phyloP scores from a whole-genome alignment of 257 asterid genomes.

The Primulina tabacum region DNA sequence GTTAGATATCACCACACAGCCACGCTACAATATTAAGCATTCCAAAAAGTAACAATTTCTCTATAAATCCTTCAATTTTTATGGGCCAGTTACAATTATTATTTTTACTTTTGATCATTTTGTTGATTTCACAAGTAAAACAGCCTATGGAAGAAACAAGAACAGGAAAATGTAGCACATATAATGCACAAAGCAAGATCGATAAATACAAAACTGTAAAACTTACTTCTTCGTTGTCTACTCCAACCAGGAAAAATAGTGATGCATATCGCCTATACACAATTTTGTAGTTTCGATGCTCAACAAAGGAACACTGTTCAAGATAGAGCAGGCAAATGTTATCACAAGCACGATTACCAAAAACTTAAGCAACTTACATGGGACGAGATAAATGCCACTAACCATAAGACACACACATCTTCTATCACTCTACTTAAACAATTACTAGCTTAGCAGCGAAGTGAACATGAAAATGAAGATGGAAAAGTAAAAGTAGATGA shows the following conservation, averaged over 20 bases:
- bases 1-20: neutral
- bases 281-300: constrained; percentile 93
- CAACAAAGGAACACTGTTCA: constrained; percentile 91
- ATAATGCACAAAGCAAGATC: neutral
- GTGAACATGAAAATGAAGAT: neutral
- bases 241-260: constrained; percentile 91
- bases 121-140: neutral
- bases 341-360: neutral
- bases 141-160: constrained; percentile 10
- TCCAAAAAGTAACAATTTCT: neutral
- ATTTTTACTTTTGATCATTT: neutral
- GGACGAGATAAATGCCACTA: neutral
- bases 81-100: neutral
- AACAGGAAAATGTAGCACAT: constrained; percentile 10
- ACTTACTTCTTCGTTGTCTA: constrained; percentile 95
- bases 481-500: constrained; percentile 11
- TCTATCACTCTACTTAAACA: constrained; percentile 12
- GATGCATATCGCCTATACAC: constrained; percentile 94
- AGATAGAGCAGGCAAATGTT: constrained; percentile 16
- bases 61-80: neutral
- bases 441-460: constrained; percentile 3
- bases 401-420: neutral
- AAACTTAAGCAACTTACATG: neutral
- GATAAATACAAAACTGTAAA: constrained; percentile 11
- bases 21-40: neutral